Conservation (phyloP, 2,329 filamentous ascomycete species). For the Penicillium thymicola region DNA sequence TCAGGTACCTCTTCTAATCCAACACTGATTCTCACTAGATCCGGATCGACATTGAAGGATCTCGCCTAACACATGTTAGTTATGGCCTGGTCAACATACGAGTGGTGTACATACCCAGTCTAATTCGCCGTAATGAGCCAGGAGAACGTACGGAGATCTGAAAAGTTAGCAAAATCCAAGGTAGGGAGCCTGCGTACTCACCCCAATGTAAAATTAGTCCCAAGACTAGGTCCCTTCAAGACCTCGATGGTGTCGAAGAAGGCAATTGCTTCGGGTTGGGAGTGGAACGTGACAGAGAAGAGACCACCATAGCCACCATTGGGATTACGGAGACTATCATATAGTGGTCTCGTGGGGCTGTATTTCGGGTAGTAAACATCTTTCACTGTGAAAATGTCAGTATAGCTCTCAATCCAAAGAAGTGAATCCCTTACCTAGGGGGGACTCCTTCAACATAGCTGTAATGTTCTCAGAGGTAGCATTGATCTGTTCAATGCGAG, state of each 20-base stretch:
- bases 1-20: slow-evolving; percentile 76
- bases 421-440: slow-evolving; percentile 42
- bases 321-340: slow-evolving; percentile 72
- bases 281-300: slow-evolving; percentile 76
- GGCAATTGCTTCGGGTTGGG: slow-evolving; percentile 64
- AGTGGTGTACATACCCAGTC: slow-evolving; percentile 65
- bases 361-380: slow-evolving; percentile 83
- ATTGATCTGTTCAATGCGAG: slow-evolving; percentile 80
- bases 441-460: slow-evolving; percentile 61
- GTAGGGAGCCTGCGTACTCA: slow-evolving; percentile 24
- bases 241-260: slow-evolving; percentile 87
- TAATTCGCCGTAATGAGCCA: slow-evolving; percentile 88
- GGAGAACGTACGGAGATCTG: slow-evolving; percentile 80
- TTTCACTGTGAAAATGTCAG: slow-evolving; percentile 58
- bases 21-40: slow-evolving; percentile 81
- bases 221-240: slow-evolving; percentile 88
- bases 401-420: neutral
- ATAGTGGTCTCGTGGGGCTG: slow-evolving; percentile 65
- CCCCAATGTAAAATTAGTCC: slow-evolving; percentile 91
- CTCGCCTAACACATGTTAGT: slow-evolving; percentile 52
- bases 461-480: slow-evolving; percentile 80
- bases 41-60: slow-evolving; percentile 73
- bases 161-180: slow-evolving; percentile 12
- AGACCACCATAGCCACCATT: slow-evolving; percentile 85
- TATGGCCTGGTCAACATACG: neutral